Percentiles rank a stretch among this genome's conserved stretches.
Conservation (phyloP, 106 monocot genomes). For the Alisma plantagoaquatica region DNA sequence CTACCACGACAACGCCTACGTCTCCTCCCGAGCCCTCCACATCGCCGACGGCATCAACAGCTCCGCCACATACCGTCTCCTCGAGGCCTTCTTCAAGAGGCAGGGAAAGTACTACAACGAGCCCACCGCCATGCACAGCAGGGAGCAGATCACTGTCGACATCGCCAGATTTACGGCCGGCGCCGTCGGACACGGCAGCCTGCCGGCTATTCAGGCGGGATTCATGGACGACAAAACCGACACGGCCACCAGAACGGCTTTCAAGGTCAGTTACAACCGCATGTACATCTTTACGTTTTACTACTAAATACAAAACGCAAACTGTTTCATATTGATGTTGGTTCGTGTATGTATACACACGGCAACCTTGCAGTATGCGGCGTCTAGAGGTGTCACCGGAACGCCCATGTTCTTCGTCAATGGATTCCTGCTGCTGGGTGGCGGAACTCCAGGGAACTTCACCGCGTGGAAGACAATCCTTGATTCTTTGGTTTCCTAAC, state of each 20-base stretch:
- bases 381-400: no score
- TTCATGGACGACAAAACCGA: conserved; percentile 33
- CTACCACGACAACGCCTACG: conserved; percentile 35
- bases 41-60: conserved; percentile 40
- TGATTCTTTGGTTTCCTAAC: no score
- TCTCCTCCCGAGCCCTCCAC: conserved; percentile 42
- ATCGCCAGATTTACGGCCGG: conserved; percentile 27
- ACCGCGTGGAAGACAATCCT: no score
- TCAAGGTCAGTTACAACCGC: conserved; percentile 2
- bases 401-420: background rate
- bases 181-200: conserved; percentile 28
- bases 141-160: conserved; percentile 21
- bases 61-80: conserved; percentile 34
- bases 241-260: conserved; percentile 6
- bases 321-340: no score
- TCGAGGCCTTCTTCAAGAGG: conserved; percentile 44
- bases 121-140: conserved; percentile 23
- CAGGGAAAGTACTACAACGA: conserved; percentile 57
- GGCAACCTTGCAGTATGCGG: no score
- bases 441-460: no score
- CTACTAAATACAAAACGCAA: no score
- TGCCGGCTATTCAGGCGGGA: conserved; percentile 32
- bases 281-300: background rate
- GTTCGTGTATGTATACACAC: no score
- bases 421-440: background rate